Conservation (phyloP, 2,329 filamentous ascomycete species). For the Xylaria sp. region DNA sequence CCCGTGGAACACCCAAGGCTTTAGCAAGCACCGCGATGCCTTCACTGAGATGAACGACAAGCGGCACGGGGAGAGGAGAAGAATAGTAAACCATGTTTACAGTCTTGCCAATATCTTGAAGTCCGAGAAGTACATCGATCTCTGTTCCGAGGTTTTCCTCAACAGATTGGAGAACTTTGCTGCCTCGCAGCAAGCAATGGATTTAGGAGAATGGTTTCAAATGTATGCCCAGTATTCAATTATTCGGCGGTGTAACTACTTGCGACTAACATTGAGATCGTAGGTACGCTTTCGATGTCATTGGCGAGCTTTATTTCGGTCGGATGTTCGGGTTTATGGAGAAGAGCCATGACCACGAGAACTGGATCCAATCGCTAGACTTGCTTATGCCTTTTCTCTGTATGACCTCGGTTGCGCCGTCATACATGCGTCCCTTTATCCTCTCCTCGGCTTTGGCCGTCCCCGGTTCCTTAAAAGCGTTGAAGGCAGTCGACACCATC, state of each 20-base stretch:
- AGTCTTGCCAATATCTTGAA: slow-evolving; percentile 34
- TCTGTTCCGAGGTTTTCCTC: slow-evolving; percentile 32
- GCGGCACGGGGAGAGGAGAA: slow-evolving; percentile 33
- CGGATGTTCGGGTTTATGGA: slow-evolving; percentile 38
- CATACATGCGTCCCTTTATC: slow-evolving; percentile 36
- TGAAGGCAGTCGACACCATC: slow-evolving; percentile 36
- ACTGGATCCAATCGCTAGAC: slow-evolving; percentile 40
- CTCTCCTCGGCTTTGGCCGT: slow-evolving; percentile 35
- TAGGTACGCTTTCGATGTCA: slow-evolving; percentile 38
- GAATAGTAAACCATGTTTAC: slow-evolving; percentile 37
- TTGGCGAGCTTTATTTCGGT: slow-evolving; percentile 41
- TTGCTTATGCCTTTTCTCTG: slow-evolving; percentile 49
- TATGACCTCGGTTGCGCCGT: slow-evolving; percentile 35
- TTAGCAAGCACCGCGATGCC: slow-evolving; percentile 33
- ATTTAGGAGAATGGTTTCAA: slow-evolving; percentile 33
- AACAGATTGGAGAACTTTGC: slow-evolving; percentile 28
- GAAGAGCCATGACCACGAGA: slow-evolving; percentile 34
- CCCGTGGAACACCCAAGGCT: slow-evolving; percentile 31
- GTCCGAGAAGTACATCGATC: slow-evolving; percentile 34
- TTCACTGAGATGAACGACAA: slow-evolving; percentile 37
- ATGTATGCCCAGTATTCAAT: slow-evolving; percentile 22
- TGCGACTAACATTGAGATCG: slow-evolving; percentile 14
- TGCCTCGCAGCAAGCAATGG: slow-evolving; percentile 21
- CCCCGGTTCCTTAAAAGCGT: slow-evolving; percentile 34
- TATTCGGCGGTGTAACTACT: neutral